Conservation (phyloP, 1,284 basidiomycete species). For the Ceratobasidium sp. region DNA sequence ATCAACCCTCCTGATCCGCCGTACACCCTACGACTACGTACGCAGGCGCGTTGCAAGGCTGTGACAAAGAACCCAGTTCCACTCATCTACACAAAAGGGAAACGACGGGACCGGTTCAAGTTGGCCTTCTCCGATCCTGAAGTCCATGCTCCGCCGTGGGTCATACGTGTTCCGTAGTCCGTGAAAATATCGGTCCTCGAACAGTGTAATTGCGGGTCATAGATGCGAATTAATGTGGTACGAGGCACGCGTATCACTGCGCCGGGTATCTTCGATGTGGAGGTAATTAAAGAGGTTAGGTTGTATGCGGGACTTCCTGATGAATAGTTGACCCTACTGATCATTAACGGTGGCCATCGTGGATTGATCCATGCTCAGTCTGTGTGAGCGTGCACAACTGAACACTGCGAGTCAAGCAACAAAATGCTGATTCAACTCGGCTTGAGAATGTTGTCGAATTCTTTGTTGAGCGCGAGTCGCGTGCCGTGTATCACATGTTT, state of each 20-base stretch:
- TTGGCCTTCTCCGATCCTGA: slow-evolving; percentile 9
- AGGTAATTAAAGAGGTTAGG: background rate
- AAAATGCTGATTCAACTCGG: too few relatives aligned
- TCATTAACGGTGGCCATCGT: background rate
- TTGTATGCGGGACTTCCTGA: background rate
- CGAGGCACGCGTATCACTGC: slow-evolving; percentile 6
- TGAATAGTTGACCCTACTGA: background rate
- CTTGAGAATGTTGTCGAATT: too few relatives aligned
- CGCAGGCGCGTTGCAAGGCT: background rate
- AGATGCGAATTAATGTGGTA: background rate
- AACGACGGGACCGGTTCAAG: background rate
- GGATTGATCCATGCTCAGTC: background rate
- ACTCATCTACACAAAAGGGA: background rate
- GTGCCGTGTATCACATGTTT: too few relatives aligned
- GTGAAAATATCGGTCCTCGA: background rate
- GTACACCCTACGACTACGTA: too few relatives aligned
- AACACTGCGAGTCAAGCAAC: too few relatives aligned
- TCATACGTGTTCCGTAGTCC: too few relatives aligned
- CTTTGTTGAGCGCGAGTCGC: too few relatives aligned
- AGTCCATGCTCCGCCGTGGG: slow-evolving; percentile 9
- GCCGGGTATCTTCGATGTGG: too few relatives aligned
- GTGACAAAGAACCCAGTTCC: too few relatives aligned
- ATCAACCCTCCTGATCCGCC: background rate
- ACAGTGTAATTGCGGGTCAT: background rate
- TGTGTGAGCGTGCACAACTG: background rate